Base-by-base conservation (phyloP, 306 rosid genomes). In the Citrullus colocynthis region DNA sequence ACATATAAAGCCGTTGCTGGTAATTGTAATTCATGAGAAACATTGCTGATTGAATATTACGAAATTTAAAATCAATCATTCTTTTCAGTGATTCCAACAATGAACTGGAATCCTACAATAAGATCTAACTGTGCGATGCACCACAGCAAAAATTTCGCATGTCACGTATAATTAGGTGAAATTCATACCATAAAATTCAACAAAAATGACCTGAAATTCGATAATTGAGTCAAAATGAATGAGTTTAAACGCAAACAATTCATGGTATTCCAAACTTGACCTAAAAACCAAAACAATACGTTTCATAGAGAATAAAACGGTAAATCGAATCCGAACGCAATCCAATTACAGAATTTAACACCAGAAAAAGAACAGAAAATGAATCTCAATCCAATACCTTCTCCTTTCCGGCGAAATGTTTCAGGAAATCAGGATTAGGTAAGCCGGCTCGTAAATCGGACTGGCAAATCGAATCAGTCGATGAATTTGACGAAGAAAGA, bases 361-460 rank as follows among this genome's bases (percentile, higher is more conserved):
- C 16, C 44, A 36, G 37, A 14, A 6, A 32, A 14, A 7, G 74
- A 41, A 67, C 44, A 36, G 37, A 14, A 6, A 32, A 14, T 7
- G 74, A 41, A 67, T 10, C 42, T 2, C 8, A 28, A 16, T 48
- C 48, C 41, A 64, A 39, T 80, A 93, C 98, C 96, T 90, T 93
- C 42, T 83, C 83, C 59, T 84, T 79, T 69, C 78, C 76, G 32
- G 83, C 71, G 87, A 86, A 83, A 88, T 81, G 89, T 76, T 79
- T 61, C 69, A 80, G 84, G 77, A 79, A 65, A 73, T 80, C 70
- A 70, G 88, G 34, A 45, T 85, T 80, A 3, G 89, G 64, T 72
- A 79, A 71, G 34, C 41, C 76, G 51, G 63, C n/a, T 42, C 28
- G 70, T 65, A 87, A 84, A 57, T 83, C 73, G 20, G 85, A 41